Evolutionary conservation across 768 basidiomycete genomes (phyloP).

Genomic region (Filobasidium floriforme): DNA sequence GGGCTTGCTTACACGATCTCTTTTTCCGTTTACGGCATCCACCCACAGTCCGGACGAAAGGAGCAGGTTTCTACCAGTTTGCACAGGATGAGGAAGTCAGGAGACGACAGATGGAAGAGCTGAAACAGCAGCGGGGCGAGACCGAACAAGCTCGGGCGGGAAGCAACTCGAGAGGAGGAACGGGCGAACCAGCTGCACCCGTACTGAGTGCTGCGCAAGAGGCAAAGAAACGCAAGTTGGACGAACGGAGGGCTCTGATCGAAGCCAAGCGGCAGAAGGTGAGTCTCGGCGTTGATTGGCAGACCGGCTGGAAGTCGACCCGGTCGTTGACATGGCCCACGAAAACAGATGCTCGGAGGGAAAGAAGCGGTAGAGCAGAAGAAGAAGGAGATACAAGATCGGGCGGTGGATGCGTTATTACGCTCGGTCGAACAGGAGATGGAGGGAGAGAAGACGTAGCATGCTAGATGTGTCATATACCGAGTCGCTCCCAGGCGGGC

Average conservation of each 20-base stretch:
- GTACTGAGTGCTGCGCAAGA: slow-evolving; percentile 31
- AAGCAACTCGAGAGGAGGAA: slow-evolving; percentile 43
- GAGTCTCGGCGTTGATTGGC: not conserved
- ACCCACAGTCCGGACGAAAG: slow-evolving; percentile 63
- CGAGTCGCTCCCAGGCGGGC: not conserved
- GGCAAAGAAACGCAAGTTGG: slow-evolving; percentile 33
- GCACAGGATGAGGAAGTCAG: slow-evolving; percentile 75
- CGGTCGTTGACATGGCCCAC: no score
- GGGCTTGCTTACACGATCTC: not conserved
- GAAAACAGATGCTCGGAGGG: slow-evolving; percentile 29
- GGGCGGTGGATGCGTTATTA: slow-evolving; percentile 28
- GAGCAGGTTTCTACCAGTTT: slow-evolving; percentile 88
- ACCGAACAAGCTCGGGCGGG: slow-evolving; percentile 55
- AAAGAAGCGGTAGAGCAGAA: slow-evolving; percentile 29
- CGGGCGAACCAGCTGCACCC: slow-evolving; percentile 66
- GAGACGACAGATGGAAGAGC: slow-evolving; percentile 70
- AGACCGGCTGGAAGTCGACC: no score
- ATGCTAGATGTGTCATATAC: not conserved
- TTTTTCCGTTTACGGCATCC: not conserved
- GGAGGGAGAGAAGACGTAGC: not conserved
- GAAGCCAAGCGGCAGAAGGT: slow-evolving; percentile 37
- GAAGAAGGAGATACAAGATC: slow-evolving; percentile 26
- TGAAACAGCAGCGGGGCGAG: slow-evolving; percentile 61
- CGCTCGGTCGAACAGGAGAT: not conserved
- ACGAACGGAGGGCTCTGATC: slow-evolving; percentile 37